Evolutionary conservation across 1,284 basidiomycete species (phyloP).

Genomic region (Chalciporus sp.): DNA sequence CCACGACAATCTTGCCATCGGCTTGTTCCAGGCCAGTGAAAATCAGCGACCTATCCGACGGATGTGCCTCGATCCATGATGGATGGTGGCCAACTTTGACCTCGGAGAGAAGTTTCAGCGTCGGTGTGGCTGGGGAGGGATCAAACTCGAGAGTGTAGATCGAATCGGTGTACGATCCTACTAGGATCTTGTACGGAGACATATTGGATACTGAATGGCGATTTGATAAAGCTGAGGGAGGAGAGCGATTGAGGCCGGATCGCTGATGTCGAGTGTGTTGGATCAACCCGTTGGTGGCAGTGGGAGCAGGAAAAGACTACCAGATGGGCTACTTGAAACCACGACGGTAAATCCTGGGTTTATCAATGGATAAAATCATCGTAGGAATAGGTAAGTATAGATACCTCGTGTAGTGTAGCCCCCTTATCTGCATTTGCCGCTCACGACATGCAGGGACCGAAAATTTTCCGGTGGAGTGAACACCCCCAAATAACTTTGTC

Average conservation of each 20-base stretch:
- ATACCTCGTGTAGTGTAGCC: neutral
- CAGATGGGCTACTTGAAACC: neutral
- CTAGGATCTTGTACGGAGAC: conserved; percentile 49
- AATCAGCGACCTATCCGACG: conserved; percentile 52
- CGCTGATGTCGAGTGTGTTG: neutral
- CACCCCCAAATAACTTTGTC: no score
- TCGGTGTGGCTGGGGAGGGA: conserved; percentile 32
- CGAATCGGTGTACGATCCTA: conserved; percentile 63
- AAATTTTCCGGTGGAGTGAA: neutral
- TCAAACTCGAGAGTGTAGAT: conserved; percentile 57
- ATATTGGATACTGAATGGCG: conserved; percentile 8
- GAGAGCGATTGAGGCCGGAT: neutral
- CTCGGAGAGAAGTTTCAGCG: conserved; percentile 46
- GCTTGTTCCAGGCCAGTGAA: conserved; percentile 60
- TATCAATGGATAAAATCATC: neutral
- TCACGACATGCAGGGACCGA: neutral
- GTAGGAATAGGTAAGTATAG: neutral
- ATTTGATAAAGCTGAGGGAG: neutral
- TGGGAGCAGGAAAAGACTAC: neutral
- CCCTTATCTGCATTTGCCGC: neutral
- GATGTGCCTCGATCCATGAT: conserved; percentile 68
- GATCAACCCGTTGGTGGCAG: neutral
- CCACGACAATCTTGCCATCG: conserved; percentile 57
- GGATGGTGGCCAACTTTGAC: conserved; percentile 62
- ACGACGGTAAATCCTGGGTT: neutral